Evolutionary conservation across 257 asterid species (phyloP), one percentile per base, ranked within the genome.

Genomic region (Petunia axillaris): DNA sequence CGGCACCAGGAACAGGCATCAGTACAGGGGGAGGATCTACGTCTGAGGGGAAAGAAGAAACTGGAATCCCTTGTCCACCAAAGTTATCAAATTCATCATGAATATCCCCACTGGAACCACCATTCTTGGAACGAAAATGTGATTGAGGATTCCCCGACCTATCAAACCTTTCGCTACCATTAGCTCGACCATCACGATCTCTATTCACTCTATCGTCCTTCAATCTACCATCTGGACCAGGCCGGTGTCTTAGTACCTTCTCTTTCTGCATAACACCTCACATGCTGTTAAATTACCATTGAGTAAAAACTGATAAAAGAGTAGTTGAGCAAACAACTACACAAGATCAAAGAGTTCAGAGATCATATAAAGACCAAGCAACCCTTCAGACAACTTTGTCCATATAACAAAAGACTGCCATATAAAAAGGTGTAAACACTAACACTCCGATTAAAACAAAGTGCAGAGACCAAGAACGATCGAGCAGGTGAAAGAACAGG

Each of bases 1-100:
- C 99, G 65, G 99, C 99, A 84, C 99, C 99, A 89, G 99, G 99
- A 82, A 96, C 98, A 55, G 99, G 99, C 99, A 96, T 96, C 88
- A 94, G 88, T 78, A 96, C 88, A 36, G 97, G 91, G 64, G 98
- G 91, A 62, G 89, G 99, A 81, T 89, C 93, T 53, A 96, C 89
- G 67, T 96, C 99, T 14, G 98, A 92, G 63, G 97, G 84, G 82
- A 93, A 95, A 78, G 91, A 44, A 50, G 93, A 88, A 82, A 93
- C 95, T 44, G 90, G 89, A 80, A 92, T 88, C 79, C 97, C 97
- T 82, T 88, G 97, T 63, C 95, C 97, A 44, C 91, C 90, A 83
- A 89, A 92, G 70, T 92, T 83, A 85, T 95, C 99, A 87, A 87
- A 92, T 77, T 93, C 98, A 71, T 96, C 98, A 7, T 90, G 84